Evolutionary conservation across 1,284 basidiomycete species (phyloP), one percentile per base, ranked within the genome.

Genomic region (Boletus subluridellus): DNA sequence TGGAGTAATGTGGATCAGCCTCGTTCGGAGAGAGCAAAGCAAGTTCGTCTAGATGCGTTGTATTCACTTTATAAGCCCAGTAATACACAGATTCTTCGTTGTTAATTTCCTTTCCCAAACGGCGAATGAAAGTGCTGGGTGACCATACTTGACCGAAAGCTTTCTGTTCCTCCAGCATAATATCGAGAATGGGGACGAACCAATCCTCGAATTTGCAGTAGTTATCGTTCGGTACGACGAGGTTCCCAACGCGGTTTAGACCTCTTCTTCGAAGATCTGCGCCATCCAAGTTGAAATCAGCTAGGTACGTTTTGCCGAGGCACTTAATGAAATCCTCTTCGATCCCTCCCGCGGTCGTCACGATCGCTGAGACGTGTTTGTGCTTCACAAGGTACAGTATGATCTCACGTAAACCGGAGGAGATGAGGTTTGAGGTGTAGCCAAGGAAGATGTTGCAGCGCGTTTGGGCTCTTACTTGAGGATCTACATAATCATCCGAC

Each of bases 311-410:
- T 69, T 91, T 87, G 11, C 94, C 96, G 7, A 99, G 83, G 72
- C 97, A 99, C 75, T 99, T 99, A 77, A 99, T 98, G 64, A 99
- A 91, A 77, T 99, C 97, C 76, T 99, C 97, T 72, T 99, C 97
- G 62, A 99, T 91, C 4, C 97, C 97, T 1, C 97, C 97, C 2
- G 97, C 97, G 0, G 97, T 99, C 2, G 97, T 99, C 21, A 98
- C 96, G 54, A 99, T 81, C 9, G 87, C 92, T 30, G 89, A 84
- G 52, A 99, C 85, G 65, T 96, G 90, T 66, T 89, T 92, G 79
- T 99, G 86, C 74, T 98, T 95, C 45, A 95, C 96, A 44, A 99
- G 87, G 74, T 96, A 88, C 28, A 90, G 81, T 66, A 99, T 92
- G 49, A 98, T 82, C 76, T 99, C 97, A 49, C 97, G 87, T 52